Evolutionary conservation across 2,329 filamentous ascomycete genomes (phyloP).

Genomic region (Beauveria sp.): DNA sequence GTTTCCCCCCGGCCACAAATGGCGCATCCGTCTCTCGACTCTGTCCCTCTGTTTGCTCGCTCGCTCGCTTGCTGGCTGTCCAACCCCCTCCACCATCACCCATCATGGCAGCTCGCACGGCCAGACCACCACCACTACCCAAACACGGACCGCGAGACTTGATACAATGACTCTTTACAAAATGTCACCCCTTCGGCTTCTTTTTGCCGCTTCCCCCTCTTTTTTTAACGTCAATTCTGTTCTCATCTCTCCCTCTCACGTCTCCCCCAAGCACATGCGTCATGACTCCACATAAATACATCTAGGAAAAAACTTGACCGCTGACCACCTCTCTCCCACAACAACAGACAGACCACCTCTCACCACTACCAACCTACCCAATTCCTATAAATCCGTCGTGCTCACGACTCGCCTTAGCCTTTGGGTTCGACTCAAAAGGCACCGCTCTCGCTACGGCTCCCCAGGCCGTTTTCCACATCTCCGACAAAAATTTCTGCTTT

Average conservation of each 20-base stretch:
- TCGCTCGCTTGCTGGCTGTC: not conserved
- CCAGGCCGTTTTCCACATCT: slow-evolving; percentile 52
- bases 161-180: not conserved
- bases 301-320: slow-evolving; percentile 9
- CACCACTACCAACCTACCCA: not conserved
- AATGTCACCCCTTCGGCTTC: not conserved
- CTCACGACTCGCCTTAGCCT: slow-evolving; percentile 34
- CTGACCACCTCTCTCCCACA: slow-evolving; percentile 10
- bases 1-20: not conserved
- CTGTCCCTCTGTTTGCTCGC: not conserved
- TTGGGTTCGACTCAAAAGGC: slow-evolving; percentile 62
- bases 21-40: slow-evolving; percentile 4
- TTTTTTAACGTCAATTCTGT: not conserved
- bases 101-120: not conserved
- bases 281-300: slow-evolving; percentile 7
- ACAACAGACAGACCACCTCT: not conserved
- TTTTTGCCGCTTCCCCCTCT: not conserved
- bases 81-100: not conserved
- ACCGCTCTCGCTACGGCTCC: slow-evolving; percentile 51
- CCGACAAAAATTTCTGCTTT: slow-evolving; percentile 64
- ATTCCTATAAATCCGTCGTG: not conserved
- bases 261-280: not conserved
- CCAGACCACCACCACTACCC: not conserved
- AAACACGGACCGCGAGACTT: not conserved
- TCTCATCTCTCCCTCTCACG: not conserved